Percentiles rank a stretch among this genome's conserved stretches.
Evolutionary conservation across 306 rosid species (phyloP).

Genomic region (Cucumis melo): DNA sequence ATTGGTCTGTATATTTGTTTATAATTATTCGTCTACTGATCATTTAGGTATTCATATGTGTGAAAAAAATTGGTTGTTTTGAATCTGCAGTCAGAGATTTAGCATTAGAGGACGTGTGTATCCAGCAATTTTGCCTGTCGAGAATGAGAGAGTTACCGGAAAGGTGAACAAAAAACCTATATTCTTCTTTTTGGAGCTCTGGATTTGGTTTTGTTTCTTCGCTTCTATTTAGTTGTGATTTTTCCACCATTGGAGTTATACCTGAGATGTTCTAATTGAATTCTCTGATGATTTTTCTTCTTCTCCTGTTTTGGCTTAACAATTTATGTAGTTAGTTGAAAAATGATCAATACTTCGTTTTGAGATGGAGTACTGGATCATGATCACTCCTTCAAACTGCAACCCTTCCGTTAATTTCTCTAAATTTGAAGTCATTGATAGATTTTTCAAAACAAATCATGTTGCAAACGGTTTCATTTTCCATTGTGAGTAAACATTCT

Average conservation of each 20-base stretch:
- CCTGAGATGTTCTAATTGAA: background rate
- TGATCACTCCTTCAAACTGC: background rate
- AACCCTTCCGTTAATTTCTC: background rate
- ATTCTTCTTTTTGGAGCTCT: background rate
- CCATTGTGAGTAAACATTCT: background rate
- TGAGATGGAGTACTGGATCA: background rate
- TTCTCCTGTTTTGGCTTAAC: background rate
- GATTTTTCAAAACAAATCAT: background rate
- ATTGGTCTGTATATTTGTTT: background rate
- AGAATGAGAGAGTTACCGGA: slow-evolving; percentile 38
- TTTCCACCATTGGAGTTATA: background rate
- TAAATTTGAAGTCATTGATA: background rate
- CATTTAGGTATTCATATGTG: background rate
- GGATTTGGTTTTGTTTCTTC: background rate
- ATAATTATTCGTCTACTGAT: background rate
- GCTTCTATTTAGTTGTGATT: background rate
- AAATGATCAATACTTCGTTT: background rate
- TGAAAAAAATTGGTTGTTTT: background rate
- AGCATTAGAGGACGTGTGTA: slow-evolving; percentile 78
- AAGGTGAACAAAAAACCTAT: slow-evolving; percentile 21
- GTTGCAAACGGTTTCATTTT: background rate
- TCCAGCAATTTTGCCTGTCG: slow-evolving; percentile 79
- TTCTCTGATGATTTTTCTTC: background rate
- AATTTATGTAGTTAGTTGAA: background rate
- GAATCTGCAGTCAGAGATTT: slow-evolving; percentile 47